Percentiles rank a stretch among this genome's conserved stretches.
phyloP scores from a whole-genome alignment of 176 grass and related monocot genomes.

The Rhipidocladum racemiflorum region DNA sequence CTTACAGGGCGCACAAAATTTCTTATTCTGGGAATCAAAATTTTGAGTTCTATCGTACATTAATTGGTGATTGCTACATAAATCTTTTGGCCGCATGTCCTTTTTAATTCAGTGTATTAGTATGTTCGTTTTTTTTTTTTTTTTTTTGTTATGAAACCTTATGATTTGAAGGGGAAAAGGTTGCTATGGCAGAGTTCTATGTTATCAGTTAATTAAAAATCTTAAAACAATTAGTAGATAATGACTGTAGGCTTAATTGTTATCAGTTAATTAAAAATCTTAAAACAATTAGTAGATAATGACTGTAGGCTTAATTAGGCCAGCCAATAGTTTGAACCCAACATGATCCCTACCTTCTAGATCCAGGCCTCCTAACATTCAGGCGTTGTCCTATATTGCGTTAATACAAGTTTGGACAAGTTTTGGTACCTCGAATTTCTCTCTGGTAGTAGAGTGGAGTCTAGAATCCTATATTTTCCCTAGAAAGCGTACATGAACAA shows the following conservation, averaged over 20 bases:
- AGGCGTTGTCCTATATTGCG: too few relatives aligned
- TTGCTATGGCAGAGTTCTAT: too few relatives aligned
- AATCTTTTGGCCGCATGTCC: not conserved
- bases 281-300: too few relatives aligned
- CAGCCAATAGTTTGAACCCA: too few relatives aligned
- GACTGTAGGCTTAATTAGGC: too few relatives aligned
- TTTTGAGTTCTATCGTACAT: not conserved
- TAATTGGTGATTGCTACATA: not conserved
- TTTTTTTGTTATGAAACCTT: not conserved
- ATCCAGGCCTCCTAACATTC: not conserved
- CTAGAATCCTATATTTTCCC: not conserved
- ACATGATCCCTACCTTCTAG: too few relatives aligned
- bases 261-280: too few relatives aligned
- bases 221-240: too few relatives aligned
- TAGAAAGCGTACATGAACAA: not conserved
- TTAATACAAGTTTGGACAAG: not conserved
- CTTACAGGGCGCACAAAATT: not conserved
- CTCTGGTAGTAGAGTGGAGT: not conserved
- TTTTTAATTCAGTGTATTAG: not conserved
- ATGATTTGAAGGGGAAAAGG: too few relatives aligned
- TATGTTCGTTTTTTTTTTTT: not conserved
- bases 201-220: too few relatives aligned
- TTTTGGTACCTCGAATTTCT: not conserved
- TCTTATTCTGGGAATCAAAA: not conserved
- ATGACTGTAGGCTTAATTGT: too few relatives aligned